Evolutionary conservation across 208 protist genomes (phyloP).

Genomic region (Wallacemonas rigidus): DNA sequence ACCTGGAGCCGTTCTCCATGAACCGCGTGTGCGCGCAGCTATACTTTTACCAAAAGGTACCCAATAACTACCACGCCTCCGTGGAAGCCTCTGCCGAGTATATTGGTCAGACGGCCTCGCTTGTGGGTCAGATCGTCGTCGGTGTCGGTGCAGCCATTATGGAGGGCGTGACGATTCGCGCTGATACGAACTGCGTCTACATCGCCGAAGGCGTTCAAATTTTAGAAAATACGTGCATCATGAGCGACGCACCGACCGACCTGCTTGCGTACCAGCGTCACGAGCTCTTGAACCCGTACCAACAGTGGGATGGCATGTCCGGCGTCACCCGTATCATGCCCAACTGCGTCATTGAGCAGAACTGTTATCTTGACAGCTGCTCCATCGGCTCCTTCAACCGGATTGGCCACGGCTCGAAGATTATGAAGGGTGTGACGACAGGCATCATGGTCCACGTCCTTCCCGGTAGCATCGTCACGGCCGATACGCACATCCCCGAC

Average conservation of each 20-base stretch:
- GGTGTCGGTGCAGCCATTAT: slow-evolving; percentile 79
- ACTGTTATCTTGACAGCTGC: slow-evolving; percentile 89
- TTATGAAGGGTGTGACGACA: slow-evolving; percentile 91
- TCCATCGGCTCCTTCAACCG: slow-evolving; percentile 88
- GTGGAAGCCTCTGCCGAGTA: slow-evolving; percentile 83
- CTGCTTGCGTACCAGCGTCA: slow-evolving; percentile 84
- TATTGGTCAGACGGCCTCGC: slow-evolving; percentile 77
- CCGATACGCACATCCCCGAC: slow-evolving; percentile 82
- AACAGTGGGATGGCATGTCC: slow-evolving; percentile 88
- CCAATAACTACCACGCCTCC: slow-evolving; percentile 87
- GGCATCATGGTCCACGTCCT: slow-evolving; percentile 90
- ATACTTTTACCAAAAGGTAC: slow-evolving; percentile 83
- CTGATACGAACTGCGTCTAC: slow-evolving; percentile 87
- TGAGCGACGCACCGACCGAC: slow-evolving; percentile 83
- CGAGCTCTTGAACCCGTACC: slow-evolving; percentile 87
- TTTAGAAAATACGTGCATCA: slow-evolving; percentile 89
- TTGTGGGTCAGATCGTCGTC: slow-evolving; percentile 82
- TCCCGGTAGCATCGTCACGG: slow-evolving; percentile 80
- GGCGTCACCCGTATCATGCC: slow-evolving; percentile 79
- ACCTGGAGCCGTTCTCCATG: slow-evolving; percentile 89
- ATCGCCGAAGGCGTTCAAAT: slow-evolving; percentile 84
- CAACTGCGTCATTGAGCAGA: slow-evolving; percentile 85
- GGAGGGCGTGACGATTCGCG: slow-evolving; percentile 86
- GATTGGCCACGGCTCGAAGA: slow-evolving; percentile 87
- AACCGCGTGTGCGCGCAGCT: slow-evolving; percentile 88